phyloP scores from a whole-genome alignment of 1,139 yeast genomes.

The Tardiomyces digboiensis region DNA sequence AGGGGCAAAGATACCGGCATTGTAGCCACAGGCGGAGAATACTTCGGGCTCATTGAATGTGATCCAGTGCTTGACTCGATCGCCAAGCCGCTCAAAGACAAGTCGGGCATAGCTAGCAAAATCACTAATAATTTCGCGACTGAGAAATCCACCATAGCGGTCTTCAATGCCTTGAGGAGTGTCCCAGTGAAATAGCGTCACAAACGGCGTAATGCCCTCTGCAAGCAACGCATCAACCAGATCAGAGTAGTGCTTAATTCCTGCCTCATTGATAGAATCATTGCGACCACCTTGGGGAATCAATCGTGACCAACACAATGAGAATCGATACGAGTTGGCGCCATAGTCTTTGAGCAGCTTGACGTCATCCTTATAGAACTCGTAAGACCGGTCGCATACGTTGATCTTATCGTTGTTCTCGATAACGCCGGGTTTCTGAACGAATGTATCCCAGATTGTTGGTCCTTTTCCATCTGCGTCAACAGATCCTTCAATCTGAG shows the following conservation, averaged over 20 bases:
- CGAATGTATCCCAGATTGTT: conserved; percentile 23
- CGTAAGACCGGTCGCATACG: conserved; percentile 29
- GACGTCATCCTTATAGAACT: conserved; percentile 29
- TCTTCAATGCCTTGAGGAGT: conserved; percentile 23
- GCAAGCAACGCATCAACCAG: conserved; percentile 24
- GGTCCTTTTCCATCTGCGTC: conserved; percentile 30
- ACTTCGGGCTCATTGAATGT: conserved; percentile 30
- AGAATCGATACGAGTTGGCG: conserved; percentile 26
- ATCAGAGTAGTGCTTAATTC: conserved; percentile 30
- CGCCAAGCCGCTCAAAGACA: conserved; percentile 27
- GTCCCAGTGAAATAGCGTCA: conserved; percentile 31
- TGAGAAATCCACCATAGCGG: conserved; percentile 24
- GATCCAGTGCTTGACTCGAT: conserved; percentile 29
- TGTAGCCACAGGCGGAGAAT: conserved; percentile 13
- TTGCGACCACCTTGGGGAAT: conserved; percentile 21
- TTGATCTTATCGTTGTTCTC: conserved; percentile 14
- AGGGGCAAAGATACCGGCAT: conserved; percentile 1
- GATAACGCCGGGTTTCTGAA: conserved; percentile 15
- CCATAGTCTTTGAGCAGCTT: conserved; percentile 28
- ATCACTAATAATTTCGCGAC: conserved; percentile 24
- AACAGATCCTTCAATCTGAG: conserved; percentile 32
- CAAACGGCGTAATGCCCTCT: conserved; percentile 27
- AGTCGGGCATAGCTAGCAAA: conserved; percentile 28
- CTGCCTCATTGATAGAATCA: conserved; percentile 27
- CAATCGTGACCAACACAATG: conserved; percentile 32